Base-by-base conservation (phyloP, 805 yeast species). In the Yarrowia divulgata region DNA sequence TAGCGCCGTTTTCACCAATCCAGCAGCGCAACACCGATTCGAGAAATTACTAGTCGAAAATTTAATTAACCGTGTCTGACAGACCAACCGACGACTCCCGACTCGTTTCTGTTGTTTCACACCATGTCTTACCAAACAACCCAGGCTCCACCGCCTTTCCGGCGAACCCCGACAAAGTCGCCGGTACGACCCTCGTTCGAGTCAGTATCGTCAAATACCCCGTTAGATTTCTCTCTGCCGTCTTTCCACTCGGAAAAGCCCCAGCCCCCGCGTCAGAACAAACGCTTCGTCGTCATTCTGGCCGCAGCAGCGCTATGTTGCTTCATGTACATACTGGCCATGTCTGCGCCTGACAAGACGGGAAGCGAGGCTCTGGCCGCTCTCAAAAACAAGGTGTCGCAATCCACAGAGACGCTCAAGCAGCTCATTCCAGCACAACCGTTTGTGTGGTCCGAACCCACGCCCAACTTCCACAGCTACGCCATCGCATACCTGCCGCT, bases 401-500 rank as follows among this genome's bases (percentile, higher is more conserved):
- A 60, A 42, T 45, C 52, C 6, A 60, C 66, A 12, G 66, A 60
- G 34, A 6, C 66, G 9, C 52, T 60, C 19, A 60, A 60, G 19
- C 66, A 60, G 42, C 66, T 60, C 12, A 60, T 60, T n/a, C 66
- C 66, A 4, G 50, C 66, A 16, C 66, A 60, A 42, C 66, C 66
- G 8, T 60, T 60, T 18, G 66, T 60, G 3, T 43, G 52, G 52
- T 60, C 66, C 10, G 66, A 60, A 12, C 66, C 66, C 18, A 45
- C 66, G 7, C 66, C 66, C 18, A n/a, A 60, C 35, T 60, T 60
- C 52, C 50, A 60, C 52, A 42, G 39, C 66, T 60, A 60, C 34
- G 66, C 66, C 42, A 60, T 60, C 19, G 66, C 66, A 9, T 60
- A 60, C 66, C 66, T 60, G 42, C 66, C 66, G 9, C 42, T 60